Conservation (phyloP, 345 rosid species). For the Firmiana major region DNA sequence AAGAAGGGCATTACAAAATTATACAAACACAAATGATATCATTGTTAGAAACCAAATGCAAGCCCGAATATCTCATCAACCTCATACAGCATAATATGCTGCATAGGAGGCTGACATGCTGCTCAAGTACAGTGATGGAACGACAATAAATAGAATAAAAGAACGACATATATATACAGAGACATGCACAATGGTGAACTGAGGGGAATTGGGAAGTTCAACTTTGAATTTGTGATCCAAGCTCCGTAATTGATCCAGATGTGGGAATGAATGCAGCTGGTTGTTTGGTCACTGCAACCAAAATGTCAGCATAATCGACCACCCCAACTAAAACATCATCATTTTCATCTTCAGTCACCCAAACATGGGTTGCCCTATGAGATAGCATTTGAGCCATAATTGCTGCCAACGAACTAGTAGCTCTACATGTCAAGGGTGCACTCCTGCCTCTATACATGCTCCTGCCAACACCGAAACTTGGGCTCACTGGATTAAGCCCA, state of each 20-base stretch:
- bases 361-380: constrained; percentile 89
- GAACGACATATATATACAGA: neutral
- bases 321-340: constrained; percentile 84
- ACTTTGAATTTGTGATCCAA: constrained; percentile 44
- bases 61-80: neutral
- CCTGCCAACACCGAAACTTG: constrained; percentile 54
- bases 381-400: constrained; percentile 99
- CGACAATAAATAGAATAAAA: neutral
- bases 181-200: neutral
- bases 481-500: constrained; percentile 67
- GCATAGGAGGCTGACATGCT: neutral
- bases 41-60: neutral
- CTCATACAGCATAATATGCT: neutral
- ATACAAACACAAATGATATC: neutral
- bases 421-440: constrained; percentile 83
- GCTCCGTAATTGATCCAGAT: constrained; percentile 35
- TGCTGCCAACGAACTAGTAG: constrained; percentile 79
- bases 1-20: neutral
- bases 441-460: constrained; percentile 94
- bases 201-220: constrained; percentile 21
- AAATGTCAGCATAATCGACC: constrained; percentile 78
- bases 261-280: constrained; percentile 41
- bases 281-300: constrained; percentile 72
- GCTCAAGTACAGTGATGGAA: neutral
- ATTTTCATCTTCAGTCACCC: constrained; percentile 81